Evolutionary conservation across 129 eudicot genomes (phyloP).

Genomic region (Chrysanthemum lavandulifolium): DNA sequence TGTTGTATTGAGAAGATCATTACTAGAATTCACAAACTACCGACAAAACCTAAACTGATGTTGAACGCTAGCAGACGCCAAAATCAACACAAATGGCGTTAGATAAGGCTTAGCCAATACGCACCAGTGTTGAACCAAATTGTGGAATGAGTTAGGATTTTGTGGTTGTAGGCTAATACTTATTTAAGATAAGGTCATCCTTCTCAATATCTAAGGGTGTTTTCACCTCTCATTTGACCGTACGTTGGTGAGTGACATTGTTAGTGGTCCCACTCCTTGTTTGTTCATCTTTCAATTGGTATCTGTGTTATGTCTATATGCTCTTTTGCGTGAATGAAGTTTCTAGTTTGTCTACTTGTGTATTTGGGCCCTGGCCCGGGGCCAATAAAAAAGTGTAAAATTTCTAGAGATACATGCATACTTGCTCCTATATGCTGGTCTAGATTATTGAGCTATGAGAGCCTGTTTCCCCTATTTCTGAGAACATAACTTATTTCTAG

Average conservation of each 20-base stretch:
- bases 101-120: conserved; percentile 38
- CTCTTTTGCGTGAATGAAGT: conserved; percentile 24
- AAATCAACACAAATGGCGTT: conserved; percentile 15
- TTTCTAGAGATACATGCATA: conserved; percentile 12
- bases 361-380: conserved; percentile 4
- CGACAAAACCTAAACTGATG: conserved; percentile 17
- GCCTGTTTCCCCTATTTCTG: conserved; percentile 15
- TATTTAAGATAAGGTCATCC: conserved; percentile 38
- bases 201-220: conserved; percentile 22
- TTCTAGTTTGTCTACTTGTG: conserved; percentile 26
- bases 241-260: conserved; percentile 27
- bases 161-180: conserved; percentile 39
- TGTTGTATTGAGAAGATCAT: background rate
- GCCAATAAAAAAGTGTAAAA: background rate
- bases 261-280: conserved; percentile 32
- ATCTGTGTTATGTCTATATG: conserved; percentile 23
- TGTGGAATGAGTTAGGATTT: conserved; percentile 26
- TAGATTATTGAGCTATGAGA: background rate
- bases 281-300: conserved; percentile 30
- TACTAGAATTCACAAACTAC: conserved; percentile 12
- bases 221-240: conserved; percentile 38
- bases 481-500: background rate
- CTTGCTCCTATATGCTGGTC: background rate
- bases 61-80: conserved; percentile 17
- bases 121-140: conserved; percentile 23